These are phyloP conservation scores for Colletotrichum sidae DNA, from an alignment of 2,329 filamentous ascomycete genomes.

Conservation along the genomic window DNA sequence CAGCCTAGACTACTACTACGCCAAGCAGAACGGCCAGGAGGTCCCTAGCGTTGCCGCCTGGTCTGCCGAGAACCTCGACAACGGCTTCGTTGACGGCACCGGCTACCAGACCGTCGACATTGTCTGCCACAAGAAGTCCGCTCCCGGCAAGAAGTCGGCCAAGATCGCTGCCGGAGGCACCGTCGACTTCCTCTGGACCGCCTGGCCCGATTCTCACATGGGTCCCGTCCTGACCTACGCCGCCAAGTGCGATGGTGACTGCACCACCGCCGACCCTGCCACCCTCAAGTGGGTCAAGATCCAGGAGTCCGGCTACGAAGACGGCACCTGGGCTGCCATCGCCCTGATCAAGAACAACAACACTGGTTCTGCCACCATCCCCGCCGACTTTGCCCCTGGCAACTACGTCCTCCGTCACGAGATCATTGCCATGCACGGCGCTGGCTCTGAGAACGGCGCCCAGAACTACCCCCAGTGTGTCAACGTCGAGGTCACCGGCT, in stretches of 20 bases:
- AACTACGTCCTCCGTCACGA: conserved; percentile 64
- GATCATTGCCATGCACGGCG: conserved; percentile 62
- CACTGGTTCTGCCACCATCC: conserved; percentile 49
- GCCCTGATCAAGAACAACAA: conserved; percentile 55
- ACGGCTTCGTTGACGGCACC: conserved; percentile 61
- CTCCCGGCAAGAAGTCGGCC: conserved; percentile 51
- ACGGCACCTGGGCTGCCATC: conserved; percentile 52
- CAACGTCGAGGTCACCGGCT: conserved; percentile 58
- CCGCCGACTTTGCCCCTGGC: conserved; percentile 46
- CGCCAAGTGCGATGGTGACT: conserved; percentile 69
- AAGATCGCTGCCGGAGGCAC: conserved; percentile 53
- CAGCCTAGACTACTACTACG: conserved; percentile 41
- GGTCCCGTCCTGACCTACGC: conserved; percentile 73
- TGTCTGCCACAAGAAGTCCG: conserved; percentile 57
- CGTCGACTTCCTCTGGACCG: conserved; percentile 54
- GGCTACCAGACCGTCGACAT: conserved; percentile 55
- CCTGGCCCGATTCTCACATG: conserved; percentile 56
- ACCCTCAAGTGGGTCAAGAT: conserved; percentile 74
- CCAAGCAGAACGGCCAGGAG: conserved; percentile 33
- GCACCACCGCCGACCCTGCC: conserved; percentile 63
- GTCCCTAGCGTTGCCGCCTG: conserved; percentile 49
- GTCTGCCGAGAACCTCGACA: conserved; percentile 56
- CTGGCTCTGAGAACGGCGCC: conserved; percentile 56
- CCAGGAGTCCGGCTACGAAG: conserved; percentile 63
- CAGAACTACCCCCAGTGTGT: conserved; percentile 65